Evolutionary conservation across 2,329 filamentous ascomycete genomes (phyloP), one percentile per base, ranked within the genome.

Genomic region (Fusarium domesticum): DNA sequence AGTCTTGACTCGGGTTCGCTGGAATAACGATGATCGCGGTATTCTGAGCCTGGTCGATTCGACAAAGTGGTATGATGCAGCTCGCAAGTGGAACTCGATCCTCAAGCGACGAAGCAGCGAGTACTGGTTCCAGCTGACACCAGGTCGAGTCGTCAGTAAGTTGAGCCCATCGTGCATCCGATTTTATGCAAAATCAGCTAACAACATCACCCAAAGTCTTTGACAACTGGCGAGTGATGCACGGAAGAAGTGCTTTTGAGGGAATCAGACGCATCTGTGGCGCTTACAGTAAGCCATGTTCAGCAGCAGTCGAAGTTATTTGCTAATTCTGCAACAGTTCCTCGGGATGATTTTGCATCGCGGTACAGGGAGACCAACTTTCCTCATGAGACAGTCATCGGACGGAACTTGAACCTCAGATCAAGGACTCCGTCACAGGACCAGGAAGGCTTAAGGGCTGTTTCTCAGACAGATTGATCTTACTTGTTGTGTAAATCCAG

Each of bases 171-270:
- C 10, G 16, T 17, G 12, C 18, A 30, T 17, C 6, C n/a, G 25
- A 23, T 10, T 5, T 15, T 16, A 6, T 11, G 10, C 19, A 6
- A 32, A 1, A 5, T 11, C 15, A 30, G 19, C 50, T 67, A n/a
- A 61, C 31, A 2, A 19, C 12, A 16, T 25, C 15, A 3, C 17
- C 14, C 6, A 5, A 56, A 87, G 87, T 97, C 36, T 96, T 98
- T 65, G 89, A 98, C 64, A 97, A 98, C 62, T 96, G 92, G 90
- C 80, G 93, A 47, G 86, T 96, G 25, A 70, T 97, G 56, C 93
- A 98, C 66, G 93, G 92, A 1, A 76, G 93, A 57, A 83, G 83
- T 39, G 80, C 80, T 0, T 98, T 97, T 61, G 85, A 83, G 6
- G 93, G 93, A 2, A 82, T 86, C 61, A 76, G 93, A 54, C 83